phyloP scores from a whole-genome alignment of 108 stramenopile genomes.

The Pseudonitzschia pungens region DNA sequence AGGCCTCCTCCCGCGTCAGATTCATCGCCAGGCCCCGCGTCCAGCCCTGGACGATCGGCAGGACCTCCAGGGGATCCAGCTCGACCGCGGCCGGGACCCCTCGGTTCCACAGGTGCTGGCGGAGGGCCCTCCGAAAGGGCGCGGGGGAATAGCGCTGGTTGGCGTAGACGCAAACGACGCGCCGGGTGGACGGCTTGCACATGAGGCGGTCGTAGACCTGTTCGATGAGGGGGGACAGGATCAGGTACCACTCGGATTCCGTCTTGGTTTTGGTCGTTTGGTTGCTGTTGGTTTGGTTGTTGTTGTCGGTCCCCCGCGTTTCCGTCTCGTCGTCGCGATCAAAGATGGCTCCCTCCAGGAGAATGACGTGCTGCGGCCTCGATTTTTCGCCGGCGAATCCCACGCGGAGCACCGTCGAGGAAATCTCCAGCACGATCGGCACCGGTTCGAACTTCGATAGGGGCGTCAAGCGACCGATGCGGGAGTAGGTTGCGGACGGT shows the following conservation, averaged over 20 bases:
- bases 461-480: too few species aligned
- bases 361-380: constrained; percentile 28
- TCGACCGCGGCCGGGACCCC: constrained; percentile 33
- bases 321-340: background rate
- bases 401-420: constrained; percentile 27
- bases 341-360: constrained; percentile 8
- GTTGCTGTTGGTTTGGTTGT: too few species aligned
- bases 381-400: constrained; percentile 35
- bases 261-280: constrained; percentile 10
- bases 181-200: constrained; percentile 35
- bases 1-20: constrained; percentile 30
- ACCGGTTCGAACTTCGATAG: constrained; percentile 8
- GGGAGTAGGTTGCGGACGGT: too few species aligned
- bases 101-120: constrained; percentile 35
- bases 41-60: constrained; percentile 45
- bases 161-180: constrained; percentile 21
- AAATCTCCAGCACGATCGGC: constrained; percentile 38
- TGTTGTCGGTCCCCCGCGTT: too few species aligned
- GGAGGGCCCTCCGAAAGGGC: constrained; percentile 26
- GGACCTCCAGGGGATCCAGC: constrained; percentile 26
- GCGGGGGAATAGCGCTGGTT: constrained; percentile 18
- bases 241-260: constrained; percentile 35
- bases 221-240: constrained; percentile 27
- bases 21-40: constrained; percentile 46
- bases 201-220: constrained; percentile 39